Conservation (phyloP, 768 basidiomycete species). For the Tulasnella sp. region DNA sequence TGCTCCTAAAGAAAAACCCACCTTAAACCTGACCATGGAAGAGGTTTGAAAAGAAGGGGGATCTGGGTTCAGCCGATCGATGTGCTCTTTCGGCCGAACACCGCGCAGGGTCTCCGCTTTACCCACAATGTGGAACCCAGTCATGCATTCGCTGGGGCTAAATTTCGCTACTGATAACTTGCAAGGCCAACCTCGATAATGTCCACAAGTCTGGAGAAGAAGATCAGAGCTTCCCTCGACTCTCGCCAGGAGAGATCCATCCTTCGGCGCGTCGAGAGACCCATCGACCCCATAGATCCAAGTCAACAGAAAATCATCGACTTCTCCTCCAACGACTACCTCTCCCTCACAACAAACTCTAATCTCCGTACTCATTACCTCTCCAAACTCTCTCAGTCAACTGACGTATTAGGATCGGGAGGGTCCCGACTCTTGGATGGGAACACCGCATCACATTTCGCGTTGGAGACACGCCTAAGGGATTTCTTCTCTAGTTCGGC, state of each 20-base stretch:
- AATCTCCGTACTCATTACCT: slow-evolving; percentile 51
- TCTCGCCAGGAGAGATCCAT: slow-evolving; percentile 10
- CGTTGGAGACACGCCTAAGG: slow-evolving; percentile 60
- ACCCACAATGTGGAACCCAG: not conserved
- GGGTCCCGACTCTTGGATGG: slow-evolving; percentile 82
- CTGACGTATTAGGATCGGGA: slow-evolving; percentile 67
- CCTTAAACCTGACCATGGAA: slow-evolving; percentile 68
- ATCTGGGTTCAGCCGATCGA: too few relatives aligned
- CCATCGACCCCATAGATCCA: slow-evolving; percentile 10
- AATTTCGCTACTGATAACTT: not conserved
- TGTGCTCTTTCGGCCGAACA: too few relatives aligned
- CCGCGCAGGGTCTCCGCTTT: too few relatives aligned
- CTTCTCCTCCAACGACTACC: slow-evolving; percentile 89
- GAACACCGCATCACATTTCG: slow-evolving; percentile 48
- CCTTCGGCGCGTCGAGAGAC: slow-evolving; percentile 14
- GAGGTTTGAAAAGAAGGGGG: not conserved
- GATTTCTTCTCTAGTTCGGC: slow-evolving; percentile 51
- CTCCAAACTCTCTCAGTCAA: slow-evolving; percentile 34
- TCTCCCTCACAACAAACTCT: slow-evolving; percentile 60
- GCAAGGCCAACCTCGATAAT: not conserved
- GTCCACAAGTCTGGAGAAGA: slow-evolving; percentile 8
- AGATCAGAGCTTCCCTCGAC: slow-evolving; percentile 2
- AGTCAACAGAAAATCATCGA: slow-evolving; percentile 34
- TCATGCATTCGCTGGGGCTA: not conserved
- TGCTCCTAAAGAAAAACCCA: slow-evolving; percentile 21